Conservation (phyloP, 495 filamentous ascomycete species). For the Cercophora sp. region DNA sequence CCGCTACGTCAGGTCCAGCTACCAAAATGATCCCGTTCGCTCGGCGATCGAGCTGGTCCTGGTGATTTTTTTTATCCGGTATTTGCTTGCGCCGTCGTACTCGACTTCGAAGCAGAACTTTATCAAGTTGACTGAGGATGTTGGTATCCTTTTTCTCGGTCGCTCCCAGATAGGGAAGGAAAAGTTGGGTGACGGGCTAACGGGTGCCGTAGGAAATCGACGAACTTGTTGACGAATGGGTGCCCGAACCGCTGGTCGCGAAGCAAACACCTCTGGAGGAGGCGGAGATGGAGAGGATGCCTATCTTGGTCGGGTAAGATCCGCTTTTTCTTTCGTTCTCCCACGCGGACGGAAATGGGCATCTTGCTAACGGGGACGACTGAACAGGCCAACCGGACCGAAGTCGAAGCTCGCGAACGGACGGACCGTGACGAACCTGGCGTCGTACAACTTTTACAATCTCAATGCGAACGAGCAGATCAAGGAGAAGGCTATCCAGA, state of each 20-base stretch:
- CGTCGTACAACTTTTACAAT: constrained; percentile 95
- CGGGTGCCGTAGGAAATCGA: constrained; percentile 70
- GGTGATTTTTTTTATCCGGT: constrained; percentile 92
- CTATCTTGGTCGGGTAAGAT: constrained; percentile 78
- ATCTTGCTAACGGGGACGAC: background rate
- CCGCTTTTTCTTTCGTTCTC: background rate
- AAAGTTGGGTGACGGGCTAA: background rate
- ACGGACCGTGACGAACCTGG: constrained; percentile 85
- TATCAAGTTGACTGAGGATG: constrained; percentile 82
- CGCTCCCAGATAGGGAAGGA: background rate
- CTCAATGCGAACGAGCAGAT: constrained; percentile 86
- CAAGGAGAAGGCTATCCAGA: constrained; percentile 91
- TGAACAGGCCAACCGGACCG: constrained; percentile 73
- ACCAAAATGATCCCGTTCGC: constrained; percentile 93
- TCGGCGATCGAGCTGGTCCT: constrained; percentile 91
- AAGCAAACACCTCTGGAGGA: constrained; percentile 68
- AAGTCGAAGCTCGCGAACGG: constrained; percentile 87
- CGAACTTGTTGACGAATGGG: constrained; percentile 96
- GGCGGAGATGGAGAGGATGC: constrained; percentile 75
- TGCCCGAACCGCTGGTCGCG: constrained; percentile 84
- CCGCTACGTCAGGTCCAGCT: constrained; percentile 91
- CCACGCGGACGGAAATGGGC: background rate
- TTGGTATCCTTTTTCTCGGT: constrained; percentile 19
- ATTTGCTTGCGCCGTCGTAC: constrained; percentile 86
- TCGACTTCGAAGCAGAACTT: constrained; percentile 81